Evolutionary conservation across 2,329 filamentous ascomycete genomes (phyloP), one percentile per base, ranked within the genome.

Genomic region (Leptodontidium sp.): DNA sequence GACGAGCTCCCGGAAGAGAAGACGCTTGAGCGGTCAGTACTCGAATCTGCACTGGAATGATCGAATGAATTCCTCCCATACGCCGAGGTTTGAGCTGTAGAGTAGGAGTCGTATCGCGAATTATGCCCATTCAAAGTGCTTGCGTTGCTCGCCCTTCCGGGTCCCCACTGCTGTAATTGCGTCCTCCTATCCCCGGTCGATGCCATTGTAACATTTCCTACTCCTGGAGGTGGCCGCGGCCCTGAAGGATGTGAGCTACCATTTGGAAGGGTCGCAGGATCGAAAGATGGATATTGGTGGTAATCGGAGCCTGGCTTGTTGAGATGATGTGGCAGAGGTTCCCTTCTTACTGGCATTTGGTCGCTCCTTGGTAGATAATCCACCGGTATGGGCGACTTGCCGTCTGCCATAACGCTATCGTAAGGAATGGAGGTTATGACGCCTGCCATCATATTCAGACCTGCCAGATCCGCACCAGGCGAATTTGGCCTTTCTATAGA

Each of bases 351-450:
- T 26, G 88, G 84, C 74, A 85, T 80, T 77, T 91, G 88, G 71
- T 93, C 90, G 67, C 86, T 81, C 77, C 88, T 88, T 61, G 91
- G 90, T 53, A 93, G 83, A 77, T 92, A 92, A 57, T 97, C 92
- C 76, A 93, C 85, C 49, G 91, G 82, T 68, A 93, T 86, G 5
- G 93, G 91, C 29, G 90, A 91, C 77, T 88, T 89, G 61, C 86
- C 86, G 78, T 92, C 91, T 65, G 86, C 79, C 62, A 86, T 79
- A 38, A 91, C 84, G 75, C 84, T 89, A 75, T 97, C 93, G 83
- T 97, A 97, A 40, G 94, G 93, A 72, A 98, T 94, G 35, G 93
- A 91, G 43, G 93, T 93, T 77, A 97, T 93, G 68, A 95, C 88
- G 68, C 93, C 94, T 43, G 93, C 91, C 78, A 89, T 90, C 83